Percentiles rank a stretch among this genome's conserved stretches.
phyloP scores from a whole-genome alignment of 768 basidiomycete species.

The Strobilomyces confusus region DNA sequence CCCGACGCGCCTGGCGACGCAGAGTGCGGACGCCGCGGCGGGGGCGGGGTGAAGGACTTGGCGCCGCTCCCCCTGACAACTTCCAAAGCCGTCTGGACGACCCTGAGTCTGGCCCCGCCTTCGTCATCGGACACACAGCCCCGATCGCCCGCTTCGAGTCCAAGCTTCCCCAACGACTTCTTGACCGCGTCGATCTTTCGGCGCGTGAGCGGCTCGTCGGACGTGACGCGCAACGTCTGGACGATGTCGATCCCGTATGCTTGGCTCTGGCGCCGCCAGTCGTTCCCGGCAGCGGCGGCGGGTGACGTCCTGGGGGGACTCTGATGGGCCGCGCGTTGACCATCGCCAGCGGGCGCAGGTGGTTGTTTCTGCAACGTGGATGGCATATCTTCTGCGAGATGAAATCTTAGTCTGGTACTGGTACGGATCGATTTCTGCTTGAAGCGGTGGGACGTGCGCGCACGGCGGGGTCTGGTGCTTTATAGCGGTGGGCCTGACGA shows the following conservation, averaged over 20 bases:
- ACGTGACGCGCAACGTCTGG: conserved; percentile 28
- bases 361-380: conserved; percentile 19
- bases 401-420: background rate
- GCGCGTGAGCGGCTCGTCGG: conserved; percentile 24
- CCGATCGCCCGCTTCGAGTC: conserved; percentile 23
- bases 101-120: conserved; percentile 20
- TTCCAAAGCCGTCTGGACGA: conserved; percentile 25
- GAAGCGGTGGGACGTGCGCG: background rate
- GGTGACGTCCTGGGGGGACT: conserved; percentile 1
- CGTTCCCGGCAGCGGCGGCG: background rate
- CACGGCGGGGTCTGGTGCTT: conserved; percentile 10
- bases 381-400: conserved; percentile 10
- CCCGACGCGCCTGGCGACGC: conserved; percentile 14
- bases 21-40: conserved; percentile 19
- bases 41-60: conserved; percentile 5
- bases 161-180: conserved; percentile 23
- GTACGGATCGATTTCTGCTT: background rate
- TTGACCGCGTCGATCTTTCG: conserved; percentile 29
- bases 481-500: conserved; percentile 13
- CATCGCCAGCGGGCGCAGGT: conserved; percentile 3
- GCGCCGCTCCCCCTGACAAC: conserved; percentile 14
- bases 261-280: conserved; percentile 4
- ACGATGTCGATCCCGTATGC: conserved; percentile 30
- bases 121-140: conserved; percentile 30
- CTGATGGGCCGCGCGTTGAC: conserved; percentile 8